A percentile compares a stretch with the other conserved stretches of the same genome.
Conservation (phyloP, 306 rosid genomes). For the Albizia julibrissin region DNA sequence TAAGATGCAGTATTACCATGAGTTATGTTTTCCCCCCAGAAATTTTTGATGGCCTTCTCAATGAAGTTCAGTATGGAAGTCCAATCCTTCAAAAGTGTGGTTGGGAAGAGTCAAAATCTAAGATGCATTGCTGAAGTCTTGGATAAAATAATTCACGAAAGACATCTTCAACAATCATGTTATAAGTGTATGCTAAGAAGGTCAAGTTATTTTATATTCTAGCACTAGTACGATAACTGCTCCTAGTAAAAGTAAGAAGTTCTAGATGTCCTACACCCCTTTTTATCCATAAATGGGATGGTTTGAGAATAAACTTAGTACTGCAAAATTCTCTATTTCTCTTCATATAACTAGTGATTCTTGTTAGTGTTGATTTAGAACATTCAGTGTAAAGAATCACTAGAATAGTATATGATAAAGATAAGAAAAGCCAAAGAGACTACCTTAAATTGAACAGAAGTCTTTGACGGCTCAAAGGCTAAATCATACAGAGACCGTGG, state of each 20-base stretch:
- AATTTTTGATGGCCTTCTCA: conserved; percentile 47
- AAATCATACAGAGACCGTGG: conserved; percentile 81
- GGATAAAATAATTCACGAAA: conserved; percentile 22
- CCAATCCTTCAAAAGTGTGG: conserved; percentile 66
- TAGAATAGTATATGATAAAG: background rate
- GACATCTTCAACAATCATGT: conserved; percentile 8
- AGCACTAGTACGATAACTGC: background rate
- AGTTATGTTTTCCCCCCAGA: conserved; percentile 56
- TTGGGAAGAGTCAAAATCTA: conserved; percentile 22
- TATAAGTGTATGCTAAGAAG: background rate
- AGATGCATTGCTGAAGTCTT: background rate
- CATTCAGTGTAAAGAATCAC: conserved; percentile 20
- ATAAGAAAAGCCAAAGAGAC: conserved; percentile 32
- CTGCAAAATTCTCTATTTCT: background rate
- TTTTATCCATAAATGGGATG: background rate
- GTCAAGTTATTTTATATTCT: background rate
- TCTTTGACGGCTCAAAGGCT: conserved; percentile 82
- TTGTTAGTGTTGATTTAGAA: conserved; percentile 30
- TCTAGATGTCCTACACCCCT: background rate
- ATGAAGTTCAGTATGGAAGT: conserved; percentile 37
- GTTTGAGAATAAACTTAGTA: background rate
- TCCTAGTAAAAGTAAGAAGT: background rate
- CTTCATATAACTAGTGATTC: background rate
- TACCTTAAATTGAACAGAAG: conserved; percentile 86
- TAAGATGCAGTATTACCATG: conserved; percentile 54